phyloP scores from a whole-genome alignment of 192 early-diverging fungal genomes.

The Geosiphon pyriformis region DNA sequence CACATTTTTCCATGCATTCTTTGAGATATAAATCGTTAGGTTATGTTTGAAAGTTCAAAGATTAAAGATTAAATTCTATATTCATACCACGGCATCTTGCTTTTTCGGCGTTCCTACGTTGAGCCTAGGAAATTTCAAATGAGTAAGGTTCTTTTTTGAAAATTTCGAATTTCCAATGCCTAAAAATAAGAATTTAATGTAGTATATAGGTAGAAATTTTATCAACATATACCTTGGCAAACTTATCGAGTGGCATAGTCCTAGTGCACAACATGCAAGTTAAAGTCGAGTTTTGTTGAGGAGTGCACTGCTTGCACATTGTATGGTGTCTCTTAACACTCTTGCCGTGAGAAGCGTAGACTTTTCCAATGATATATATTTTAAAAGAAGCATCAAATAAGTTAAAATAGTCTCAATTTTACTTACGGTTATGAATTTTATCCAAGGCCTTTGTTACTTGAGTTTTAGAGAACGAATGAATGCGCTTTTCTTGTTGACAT shows the following conservation, averaged over 20 bases:
- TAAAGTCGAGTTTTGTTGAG: constrained; percentile 25
- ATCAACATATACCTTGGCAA: constrained; percentile 34
- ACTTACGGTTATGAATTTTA: constrained; percentile 33
- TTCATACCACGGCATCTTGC: constrained; percentile 31
- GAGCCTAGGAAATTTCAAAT: constrained; percentile 26
- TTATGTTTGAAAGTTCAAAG: not conserved
- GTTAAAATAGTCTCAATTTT: not conserved
- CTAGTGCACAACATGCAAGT: constrained; percentile 40
- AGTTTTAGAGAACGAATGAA: constrained; percentile 35
- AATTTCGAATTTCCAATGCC: not conserved
- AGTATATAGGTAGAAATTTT: not conserved
- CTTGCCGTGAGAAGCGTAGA: constrained; percentile 27
- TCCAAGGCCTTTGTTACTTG: constrained; percentile 33
- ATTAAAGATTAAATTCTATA: not conserved
- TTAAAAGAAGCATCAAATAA: not conserved
- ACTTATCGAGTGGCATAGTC: constrained; percentile 27
- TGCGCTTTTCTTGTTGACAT: constrained; percentile 28
- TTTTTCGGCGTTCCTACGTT: constrained; percentile 39
- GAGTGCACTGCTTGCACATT: constrained; percentile 39
- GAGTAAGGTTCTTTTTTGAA: not conserved
- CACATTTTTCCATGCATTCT: constrained; percentile 37
- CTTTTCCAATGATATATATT: too few species aligned
- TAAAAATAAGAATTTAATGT: not conserved
- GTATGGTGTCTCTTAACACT: constrained; percentile 33
- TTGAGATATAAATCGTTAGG: not conserved